A percentile compares a stretch with the other conserved stretches of the same genome.
Evolutionary conservation across 139 green algal species (phyloP).

Genomic region (Chlorokybus atmophyticus): DNA sequence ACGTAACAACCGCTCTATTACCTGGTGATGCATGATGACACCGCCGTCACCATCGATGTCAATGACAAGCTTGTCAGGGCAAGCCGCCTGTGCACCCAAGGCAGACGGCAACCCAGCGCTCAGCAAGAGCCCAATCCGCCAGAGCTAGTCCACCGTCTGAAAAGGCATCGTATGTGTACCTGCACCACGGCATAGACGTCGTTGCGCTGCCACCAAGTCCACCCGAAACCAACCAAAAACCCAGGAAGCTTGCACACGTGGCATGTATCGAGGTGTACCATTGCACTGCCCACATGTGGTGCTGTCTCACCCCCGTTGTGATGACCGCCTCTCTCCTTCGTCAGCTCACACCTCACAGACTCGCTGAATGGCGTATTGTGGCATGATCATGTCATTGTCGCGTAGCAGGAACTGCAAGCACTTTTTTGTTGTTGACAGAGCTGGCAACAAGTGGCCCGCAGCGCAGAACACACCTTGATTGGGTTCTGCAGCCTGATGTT

Average conservation of each 20-base stretch:
- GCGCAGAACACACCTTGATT: slow-evolving; percentile 43
- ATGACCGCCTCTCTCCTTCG: slow-evolving; percentile 87
- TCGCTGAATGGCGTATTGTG: slow-evolving; percentile 80
- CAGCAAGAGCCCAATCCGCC: slow-evolving; percentile 93
- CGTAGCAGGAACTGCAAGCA: too few species aligned
- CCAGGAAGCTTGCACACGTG: too few species aligned
- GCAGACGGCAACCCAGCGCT: slow-evolving; percentile 92
- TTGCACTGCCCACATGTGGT: slow-evolving; percentile 98
- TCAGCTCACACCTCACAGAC: slow-evolving; percentile 90
- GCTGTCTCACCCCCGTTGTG: slow-evolving; percentile 94
- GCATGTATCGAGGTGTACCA: slow-evolving; percentile 66
- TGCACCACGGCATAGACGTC: too few species aligned
- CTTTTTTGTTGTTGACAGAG: too few species aligned
- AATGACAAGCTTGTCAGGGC: slow-evolving; percentile 73
- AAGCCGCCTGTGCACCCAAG: slow-evolving; percentile 74
- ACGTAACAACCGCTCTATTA: too few species aligned
- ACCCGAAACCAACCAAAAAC: too few species aligned
- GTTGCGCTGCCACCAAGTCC: too few species aligned
- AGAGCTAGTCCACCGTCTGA: slow-evolving; percentile 66
- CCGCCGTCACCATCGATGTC: slow-evolving; percentile 96
- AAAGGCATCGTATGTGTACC: slow-evolving; percentile 26
- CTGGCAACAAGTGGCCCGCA: too few species aligned
- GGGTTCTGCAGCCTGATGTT: slow-evolving; percentile 61
- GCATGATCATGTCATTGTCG: slow-evolving; percentile 83
- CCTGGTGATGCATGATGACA: slow-evolving; percentile 91